Evolutionary conservation across 2,329 filamentous ascomycete genomes (phyloP), one percentile per base, ranked within the genome.

Genomic region (Didymella sp.): DNA sequence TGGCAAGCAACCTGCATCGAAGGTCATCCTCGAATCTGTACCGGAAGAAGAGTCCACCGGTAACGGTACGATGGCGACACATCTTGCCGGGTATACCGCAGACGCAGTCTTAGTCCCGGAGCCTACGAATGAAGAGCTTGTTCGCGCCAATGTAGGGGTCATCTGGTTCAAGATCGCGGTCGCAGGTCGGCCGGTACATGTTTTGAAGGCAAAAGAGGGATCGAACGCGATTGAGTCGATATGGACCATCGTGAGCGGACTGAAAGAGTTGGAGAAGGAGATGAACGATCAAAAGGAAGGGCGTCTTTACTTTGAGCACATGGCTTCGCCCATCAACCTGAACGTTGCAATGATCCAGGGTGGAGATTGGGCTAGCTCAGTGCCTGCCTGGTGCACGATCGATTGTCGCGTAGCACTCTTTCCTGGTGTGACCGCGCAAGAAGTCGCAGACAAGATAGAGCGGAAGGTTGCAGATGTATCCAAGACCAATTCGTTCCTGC

Each of bases 151-250:
- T 27, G 64, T 65, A 2, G 64, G 64, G 2, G 64, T 67, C 8
- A 54, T 67, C 12, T 67, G 64, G 64, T 67, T 67, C 52, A 59
- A 67, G 47, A 48, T 67, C 13, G 56, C 61, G 1, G 62, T 67
- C 8, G 52, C 50, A 13, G 64, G 64, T 19, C 60, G 57, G n/a
- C 62, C 62, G 9, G 62, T 64, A 2, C 62, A 67, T 38, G 64
- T 64, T 0, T 42, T 61, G 37, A 60, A 62, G 19, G 63, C 63
- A 6, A 63, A 57, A 19, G 59, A 62, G 19, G 64, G 64, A 6
- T 60, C 61, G 0, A 66, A 67, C 35, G 64, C 61, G 5, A 63
- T 63, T 21, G 59, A 63, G 30, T 60, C 58, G 13, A 58, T 62
- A 38, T 63, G 61, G 59, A 59, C 56, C 21, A 61, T 63, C 12